A percentile compares a stretch with the other conserved stretches of the same genome.
Evolutionary conservation across 306 rosid species (phyloP).

Genomic region (Cucumis cinereus): DNA sequence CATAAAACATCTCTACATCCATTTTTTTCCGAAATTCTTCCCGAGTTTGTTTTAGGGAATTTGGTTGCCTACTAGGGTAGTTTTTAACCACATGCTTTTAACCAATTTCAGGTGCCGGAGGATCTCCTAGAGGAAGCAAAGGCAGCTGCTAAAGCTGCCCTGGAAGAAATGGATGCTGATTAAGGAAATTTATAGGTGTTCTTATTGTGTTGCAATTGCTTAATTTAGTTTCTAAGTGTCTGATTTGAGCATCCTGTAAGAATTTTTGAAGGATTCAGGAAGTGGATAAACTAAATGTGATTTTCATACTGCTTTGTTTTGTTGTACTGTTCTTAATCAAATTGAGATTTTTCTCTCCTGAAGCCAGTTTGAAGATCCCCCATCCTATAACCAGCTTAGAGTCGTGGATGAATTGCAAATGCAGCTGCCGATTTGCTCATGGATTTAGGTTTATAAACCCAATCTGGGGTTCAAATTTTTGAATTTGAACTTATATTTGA

Average conservation of each 20-base stretch:
- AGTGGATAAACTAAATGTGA: background rate
- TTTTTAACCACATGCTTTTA: background rate
- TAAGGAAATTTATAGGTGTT: conserved; percentile 12
- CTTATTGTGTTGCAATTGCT: background rate
- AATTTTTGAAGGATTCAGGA: conserved; percentile 1
- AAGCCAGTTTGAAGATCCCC: background rate
- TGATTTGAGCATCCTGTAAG: background rate
- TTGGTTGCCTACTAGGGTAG: background rate
- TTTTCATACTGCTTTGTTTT: background rate
- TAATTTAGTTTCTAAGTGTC: background rate
- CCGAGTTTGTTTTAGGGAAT: background rate
- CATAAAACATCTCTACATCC: background rate
- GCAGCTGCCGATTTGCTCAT: background rate
- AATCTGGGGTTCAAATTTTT: background rate
- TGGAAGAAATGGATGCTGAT: conserved; percentile 99
- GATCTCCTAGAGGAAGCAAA: conserved; percentile 73
- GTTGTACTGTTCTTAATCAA: background rate
- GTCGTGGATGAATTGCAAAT: background rate
- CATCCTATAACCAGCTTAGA: background rate
- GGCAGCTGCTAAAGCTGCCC: conserved; percentile 81
- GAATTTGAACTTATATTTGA: background rate
- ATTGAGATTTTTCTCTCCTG: background rate
- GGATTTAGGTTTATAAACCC: background rate
- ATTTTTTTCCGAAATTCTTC: background rate
- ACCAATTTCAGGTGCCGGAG: conserved; percentile 55